Evolutionary conservation across 129 eudicot species (phyloP).

Genomic region (Rutidosis leptorrhynchoides): DNA sequence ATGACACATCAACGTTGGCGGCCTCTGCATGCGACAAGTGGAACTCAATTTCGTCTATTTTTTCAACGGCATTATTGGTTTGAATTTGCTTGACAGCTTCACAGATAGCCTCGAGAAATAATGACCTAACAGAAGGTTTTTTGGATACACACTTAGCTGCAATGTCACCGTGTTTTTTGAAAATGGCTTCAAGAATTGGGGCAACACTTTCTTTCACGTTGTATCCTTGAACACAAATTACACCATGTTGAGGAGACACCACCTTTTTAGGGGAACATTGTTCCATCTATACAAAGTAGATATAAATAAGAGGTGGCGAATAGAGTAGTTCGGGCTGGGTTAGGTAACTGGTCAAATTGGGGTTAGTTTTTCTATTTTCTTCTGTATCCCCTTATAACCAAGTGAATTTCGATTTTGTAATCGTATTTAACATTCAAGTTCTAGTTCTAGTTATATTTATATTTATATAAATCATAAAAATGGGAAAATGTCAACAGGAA

Average conservation of each 20-base stretch:
- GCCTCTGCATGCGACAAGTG: conserved; percentile 23
- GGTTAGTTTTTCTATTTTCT: background rate
- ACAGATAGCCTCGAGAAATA: conserved; percentile 27
- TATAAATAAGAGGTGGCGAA: background rate
- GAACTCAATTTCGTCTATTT: conserved; percentile 23
- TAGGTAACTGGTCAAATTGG: background rate
- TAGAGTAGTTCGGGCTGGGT: background rate
- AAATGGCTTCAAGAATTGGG: conserved; percentile 32
- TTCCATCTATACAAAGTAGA: background rate
- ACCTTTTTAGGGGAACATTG: background rate
- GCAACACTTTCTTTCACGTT: conserved; percentile 37
- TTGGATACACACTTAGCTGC: conserved; percentile 26
- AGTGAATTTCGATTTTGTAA: background rate
- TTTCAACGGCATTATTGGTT: background rate
- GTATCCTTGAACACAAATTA: conserved; percentile 35
- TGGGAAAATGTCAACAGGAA: background rate
- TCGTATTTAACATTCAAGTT: background rate
- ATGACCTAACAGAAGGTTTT: conserved; percentile 27
- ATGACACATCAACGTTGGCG: conserved; percentile 25
- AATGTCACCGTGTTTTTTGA: conserved; percentile 38
- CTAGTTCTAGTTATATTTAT: no score
- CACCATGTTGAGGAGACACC: conserved; percentile 3
- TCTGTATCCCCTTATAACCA: background rate
- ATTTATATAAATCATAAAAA: background rate
- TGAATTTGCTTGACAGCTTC: conserved; percentile 27